Base-by-base conservation (phyloP, 495 filamentous ascomycete species). In the Acidomyces sp. region DNA sequence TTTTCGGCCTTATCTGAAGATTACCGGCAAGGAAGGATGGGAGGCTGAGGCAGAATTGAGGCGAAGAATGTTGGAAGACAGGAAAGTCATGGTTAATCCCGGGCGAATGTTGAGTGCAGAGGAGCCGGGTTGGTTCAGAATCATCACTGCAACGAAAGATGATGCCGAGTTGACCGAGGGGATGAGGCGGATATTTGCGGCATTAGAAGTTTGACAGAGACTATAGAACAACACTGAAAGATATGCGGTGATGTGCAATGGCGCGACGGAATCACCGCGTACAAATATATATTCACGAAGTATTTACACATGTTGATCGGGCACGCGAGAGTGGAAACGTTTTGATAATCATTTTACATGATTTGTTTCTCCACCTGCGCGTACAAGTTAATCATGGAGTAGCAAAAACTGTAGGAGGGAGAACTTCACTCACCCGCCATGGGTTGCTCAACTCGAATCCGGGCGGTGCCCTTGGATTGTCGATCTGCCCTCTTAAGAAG, bases 391-490 rank as follows among this genome's bases (percentile, higher is more conserved):
- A 22, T 22, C 16, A 6, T 15, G 7, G 7, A 9, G 16, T 37
- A 37, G 5, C 34, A 7, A 7, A 23, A 7, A 6, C 5, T 22
- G 19, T 10, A 4, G 18, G 11, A 6, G 2, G 4, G 13, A 5
- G 4, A n/a, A 34, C 41, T n/a, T n/a, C 2, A 49, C 45, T 27
- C 70, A 84, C 80, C 72, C 74, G 87, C 92, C 92, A 99, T 21
- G 85, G 81, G 62, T 94, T 94, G 71, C 79, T 95, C 53, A 94
- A 51, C 55, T 94, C 88, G 66, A 92, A 99, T 25, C 86, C 88
- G 28, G 70, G 64, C 12, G 90, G 92, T 25, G 90, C 90, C 43
- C 67, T 58, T 34, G 74, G 66, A 35, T 77, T 79, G 62, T 88
- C 81, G 50, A 77, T 80, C 61, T 99, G 90, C 27, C 86, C 92